A percentile compares a stretch with the other conserved stretches of the same genome.
Evolutionary conservation across 2,329 filamentous ascomycete species (phyloP).

Genomic region (Lasiodiplodia sp.): DNA sequence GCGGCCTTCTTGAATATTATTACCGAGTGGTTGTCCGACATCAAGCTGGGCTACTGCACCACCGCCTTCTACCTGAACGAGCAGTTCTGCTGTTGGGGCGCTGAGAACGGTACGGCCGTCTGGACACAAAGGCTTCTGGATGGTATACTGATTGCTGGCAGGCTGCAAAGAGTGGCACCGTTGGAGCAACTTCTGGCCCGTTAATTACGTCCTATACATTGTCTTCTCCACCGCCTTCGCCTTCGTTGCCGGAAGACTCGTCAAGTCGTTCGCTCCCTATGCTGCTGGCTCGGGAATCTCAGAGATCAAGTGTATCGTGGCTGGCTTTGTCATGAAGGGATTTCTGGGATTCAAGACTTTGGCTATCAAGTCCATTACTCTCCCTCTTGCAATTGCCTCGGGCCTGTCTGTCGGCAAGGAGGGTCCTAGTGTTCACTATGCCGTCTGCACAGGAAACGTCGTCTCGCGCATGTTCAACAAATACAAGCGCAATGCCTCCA

Average conservation of each 20-base stretch:
- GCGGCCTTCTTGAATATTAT: slow-evolving; percentile 93
- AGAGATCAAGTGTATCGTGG: slow-evolving; percentile 99
- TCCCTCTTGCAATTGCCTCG: slow-evolving; percentile 91
- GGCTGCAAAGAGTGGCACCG: slow-evolving; percentile 87
- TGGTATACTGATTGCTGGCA: slow-evolving; percentile 41
- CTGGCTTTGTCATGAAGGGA: slow-evolving; percentile 98
- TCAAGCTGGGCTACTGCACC: slow-evolving; percentile 94
- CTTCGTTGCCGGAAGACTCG: slow-evolving; percentile 80
- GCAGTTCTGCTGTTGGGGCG: slow-evolving; percentile 97
- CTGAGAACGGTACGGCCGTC: slow-evolving; percentile 72
- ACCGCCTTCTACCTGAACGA: slow-evolving; percentile 98
- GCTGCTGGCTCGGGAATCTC: slow-evolving; percentile 96
- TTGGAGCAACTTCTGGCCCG: slow-evolving; percentile 79
- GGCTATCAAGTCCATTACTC: slow-evolving; percentile 88
- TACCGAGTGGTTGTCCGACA: slow-evolving; percentile 95
- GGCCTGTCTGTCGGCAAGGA: slow-evolving; percentile 96
- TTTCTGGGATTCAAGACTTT: slow-evolving; percentile 93
- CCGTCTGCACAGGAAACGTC: slow-evolving; percentile 96
- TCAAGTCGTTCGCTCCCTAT: slow-evolving; percentile 92
- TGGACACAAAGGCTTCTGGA: background rate
- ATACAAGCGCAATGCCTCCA: slow-evolving; percentile 89
- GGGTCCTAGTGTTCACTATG: slow-evolving; percentile 98
- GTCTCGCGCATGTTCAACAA: slow-evolving; percentile 93
- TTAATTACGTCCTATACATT: slow-evolving; percentile 91
- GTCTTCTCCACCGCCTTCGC: slow-evolving; percentile 84